Conservation (phyloP, 2,329 filamentous ascomycete species). For the Thielaviopsis punctulata region DNA sequence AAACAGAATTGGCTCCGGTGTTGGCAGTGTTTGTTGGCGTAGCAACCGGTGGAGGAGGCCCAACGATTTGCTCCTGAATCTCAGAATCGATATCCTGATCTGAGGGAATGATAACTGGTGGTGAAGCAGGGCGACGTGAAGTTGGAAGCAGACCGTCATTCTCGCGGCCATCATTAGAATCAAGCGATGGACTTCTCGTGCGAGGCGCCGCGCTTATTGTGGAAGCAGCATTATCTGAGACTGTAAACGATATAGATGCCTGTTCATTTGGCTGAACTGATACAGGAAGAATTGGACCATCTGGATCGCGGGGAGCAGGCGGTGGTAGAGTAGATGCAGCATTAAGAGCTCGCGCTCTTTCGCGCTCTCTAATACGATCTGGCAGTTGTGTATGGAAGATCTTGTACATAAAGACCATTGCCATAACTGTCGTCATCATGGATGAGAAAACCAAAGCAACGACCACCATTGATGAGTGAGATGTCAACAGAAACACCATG, state of each 20-base stretch:
- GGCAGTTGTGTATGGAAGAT: slow-evolving; percentile 40
- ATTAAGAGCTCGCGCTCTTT: slow-evolving; percentile 14
- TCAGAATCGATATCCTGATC: slow-evolving; percentile 48
- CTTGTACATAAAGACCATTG: slow-evolving; percentile 39
- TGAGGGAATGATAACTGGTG: slow-evolving; percentile 41
- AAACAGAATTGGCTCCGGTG: slow-evolving; percentile 20
- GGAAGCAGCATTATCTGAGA: background rate
- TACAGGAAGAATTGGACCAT: background rate
- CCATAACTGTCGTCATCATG: slow-evolving; percentile 40
- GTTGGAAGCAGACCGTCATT: slow-evolving; percentile 5
- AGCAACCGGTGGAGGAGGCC: background rate
- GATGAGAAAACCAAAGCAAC: slow-evolving; percentile 33
- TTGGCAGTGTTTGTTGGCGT: background rate
- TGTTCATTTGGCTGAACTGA: background rate
- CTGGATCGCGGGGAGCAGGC: slow-evolving; percentile 16
- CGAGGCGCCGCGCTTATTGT: slow-evolving; percentile 10
- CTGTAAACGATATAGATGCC: background rate
- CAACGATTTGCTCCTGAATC: slow-evolving; percentile 25
- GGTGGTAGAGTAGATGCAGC: slow-evolving; percentile 17
- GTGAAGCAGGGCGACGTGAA: slow-evolving; percentile 10
- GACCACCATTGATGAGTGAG: slow-evolving; percentile 31
- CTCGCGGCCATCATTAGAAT: slow-evolving; percentile 1
- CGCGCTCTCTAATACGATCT: slow-evolving; percentile 36
- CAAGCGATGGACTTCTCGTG: slow-evolving; percentile 10
- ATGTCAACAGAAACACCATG: slow-evolving; percentile 11